phyloP scores from a whole-genome alignment of 805 yeast species.

The Cyberlindnera galapagoensis region DNA sequence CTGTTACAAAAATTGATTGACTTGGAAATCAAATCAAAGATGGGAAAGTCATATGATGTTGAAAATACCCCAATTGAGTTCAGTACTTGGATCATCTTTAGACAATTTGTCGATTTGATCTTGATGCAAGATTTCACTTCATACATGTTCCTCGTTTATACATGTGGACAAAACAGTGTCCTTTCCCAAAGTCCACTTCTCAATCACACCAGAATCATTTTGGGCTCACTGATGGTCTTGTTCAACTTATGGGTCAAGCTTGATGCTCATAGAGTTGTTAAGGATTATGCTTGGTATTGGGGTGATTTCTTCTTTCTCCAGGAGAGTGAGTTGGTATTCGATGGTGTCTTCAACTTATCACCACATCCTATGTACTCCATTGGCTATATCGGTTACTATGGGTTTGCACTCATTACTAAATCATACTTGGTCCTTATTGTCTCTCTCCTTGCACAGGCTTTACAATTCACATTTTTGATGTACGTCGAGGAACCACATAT shows the following conservation, averaged over 20 bases:
- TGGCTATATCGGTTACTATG: slow-evolving; percentile 84
- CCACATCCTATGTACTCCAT: slow-evolving; percentile 93
- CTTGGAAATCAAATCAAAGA: slow-evolving; percentile 40
- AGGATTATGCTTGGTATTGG: slow-evolving; percentile 94
- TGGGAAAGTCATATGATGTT: slow-evolving; percentile 31
- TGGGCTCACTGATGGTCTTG: slow-evolving; percentile 56
- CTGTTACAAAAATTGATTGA: slow-evolving; percentile 35
- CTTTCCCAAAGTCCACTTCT: slow-evolving; percentile 40
- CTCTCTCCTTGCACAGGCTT: slow-evolving; percentile 68
- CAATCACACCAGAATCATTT: slow-evolving; percentile 41
- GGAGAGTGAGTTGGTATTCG: slow-evolving; percentile 65
- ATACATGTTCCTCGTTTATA: slow-evolving; percentile 55
- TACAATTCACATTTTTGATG: slow-evolving; percentile 69
- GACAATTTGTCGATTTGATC: slow-evolving; percentile 74
- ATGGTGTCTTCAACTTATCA: slow-evolving; percentile 83
- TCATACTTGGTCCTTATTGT: slow-evolving; percentile 64
- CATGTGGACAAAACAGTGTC: slow-evolving; percentile 23
- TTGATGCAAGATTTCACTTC: slow-evolving; percentile 81
- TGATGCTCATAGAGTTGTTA: slow-evolving; percentile 83
- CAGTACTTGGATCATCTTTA: slow-evolving; percentile 75
- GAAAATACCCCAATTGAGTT: slow-evolving; percentile 59
- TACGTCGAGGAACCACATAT: slow-evolving; percentile 83
- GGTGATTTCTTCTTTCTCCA: slow-evolving; percentile 86
- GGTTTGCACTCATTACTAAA: slow-evolving; percentile 70
- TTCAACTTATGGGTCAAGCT: slow-evolving; percentile 82